These are phyloP conservation scores for Monascus purpureus DNA, from an alignment of 495 filamentous ascomycete genomes.

Conservation along the genomic window DNA sequence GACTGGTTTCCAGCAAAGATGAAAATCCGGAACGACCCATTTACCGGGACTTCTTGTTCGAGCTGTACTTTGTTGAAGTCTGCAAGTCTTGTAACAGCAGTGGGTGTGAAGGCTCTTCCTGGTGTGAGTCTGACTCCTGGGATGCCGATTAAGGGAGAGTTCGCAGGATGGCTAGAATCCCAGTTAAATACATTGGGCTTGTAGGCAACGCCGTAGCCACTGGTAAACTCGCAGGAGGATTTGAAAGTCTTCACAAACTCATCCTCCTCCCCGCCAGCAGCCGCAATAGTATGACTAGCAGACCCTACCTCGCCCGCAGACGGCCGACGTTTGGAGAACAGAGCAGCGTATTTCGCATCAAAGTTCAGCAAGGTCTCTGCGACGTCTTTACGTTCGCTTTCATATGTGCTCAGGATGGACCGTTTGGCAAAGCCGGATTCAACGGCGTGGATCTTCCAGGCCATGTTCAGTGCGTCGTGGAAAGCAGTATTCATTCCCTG, in stretches of 20 bases:
- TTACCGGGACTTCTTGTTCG: conserved; percentile 77
- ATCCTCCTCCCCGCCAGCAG: conserved; percentile 30
- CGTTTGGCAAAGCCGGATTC: conserved; percentile 46
- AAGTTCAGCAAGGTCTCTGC: conserved; percentile 61
- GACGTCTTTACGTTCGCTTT: conserved; percentile 54
- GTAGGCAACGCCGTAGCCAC: conserved; percentile 51
- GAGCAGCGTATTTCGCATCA: conserved; percentile 49
- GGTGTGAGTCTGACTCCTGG: conserved; percentile 44
- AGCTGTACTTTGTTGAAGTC: conserved; percentile 79
- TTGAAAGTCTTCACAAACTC: conserved; percentile 54
- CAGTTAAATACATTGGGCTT: conserved; percentile 53
- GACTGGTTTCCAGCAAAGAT: conserved; percentile 62
- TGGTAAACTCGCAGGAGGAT: conserved; percentile 50
- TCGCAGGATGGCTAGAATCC: conserved; percentile 55
- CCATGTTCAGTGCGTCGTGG: conserved; percentile 53
- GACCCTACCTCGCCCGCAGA: conserved; percentile 41
- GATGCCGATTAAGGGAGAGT: conserved; percentile 52
- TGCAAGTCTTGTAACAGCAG: conserved; percentile 66
- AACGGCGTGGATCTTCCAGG: conserved; percentile 67
- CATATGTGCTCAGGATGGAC: conserved; percentile 53
- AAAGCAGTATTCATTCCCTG: conserved; percentile 42
- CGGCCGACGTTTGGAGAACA: conserved; percentile 49
- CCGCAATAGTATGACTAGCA: conserved; percentile 22
- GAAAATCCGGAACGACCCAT: conserved; percentile 77
- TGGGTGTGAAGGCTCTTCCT: conserved; percentile 59